A percentile compares a stretch with the other conserved stretches of the same genome.
These are phyloP conservation scores for Porogramme epimiltina DNA, from an alignment of 1,284 basidiomycete species.

Conservation along the genomic window DNA sequence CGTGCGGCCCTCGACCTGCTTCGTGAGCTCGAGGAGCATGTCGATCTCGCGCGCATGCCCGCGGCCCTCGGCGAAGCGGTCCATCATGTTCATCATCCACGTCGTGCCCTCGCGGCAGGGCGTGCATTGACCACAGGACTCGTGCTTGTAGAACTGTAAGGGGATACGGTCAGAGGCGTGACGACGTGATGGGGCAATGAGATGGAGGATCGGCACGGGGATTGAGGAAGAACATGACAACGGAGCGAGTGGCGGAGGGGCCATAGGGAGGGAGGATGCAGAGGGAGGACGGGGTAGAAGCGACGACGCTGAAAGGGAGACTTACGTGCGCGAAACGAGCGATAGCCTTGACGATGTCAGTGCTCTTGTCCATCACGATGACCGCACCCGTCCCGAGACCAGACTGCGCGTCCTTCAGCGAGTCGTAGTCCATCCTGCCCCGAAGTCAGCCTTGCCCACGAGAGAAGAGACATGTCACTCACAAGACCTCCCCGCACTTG, in stretches of 20 bases:
- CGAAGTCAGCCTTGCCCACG: conserved; percentile 1
- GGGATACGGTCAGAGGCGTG: background rate
- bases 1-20: conserved; percentile 95
- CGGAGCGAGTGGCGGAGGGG: background rate
- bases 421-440: conserved; percentile 95
- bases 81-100: conserved; percentile 99
- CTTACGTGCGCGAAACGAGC: conserved; percentile 87
- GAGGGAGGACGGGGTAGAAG: too few species aligned
- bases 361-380: conserved; percentile 98
- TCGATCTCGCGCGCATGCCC: conserved; percentile 94
- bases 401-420: conserved; percentile 92
- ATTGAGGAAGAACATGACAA: background rate
- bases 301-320: conserved; percentile 3
- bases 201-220: background rate
- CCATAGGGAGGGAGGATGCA: background rate
- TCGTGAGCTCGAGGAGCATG: conserved; percentile 93
- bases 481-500: conserved; percentile 84
- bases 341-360: conserved; percentile 92
- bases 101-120: conserved; percentile 96
- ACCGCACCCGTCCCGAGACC: conserved; percentile 97
- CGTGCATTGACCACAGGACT: conserved; percentile 98
- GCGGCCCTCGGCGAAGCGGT: conserved; percentile 87
- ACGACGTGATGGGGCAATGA: background rate
- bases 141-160: conserved; percentile 91
- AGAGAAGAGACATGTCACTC: conserved; percentile 35